Conservation (phyloP, 176 grass and related monocot genomes). For the Stipa capillata region DNA sequence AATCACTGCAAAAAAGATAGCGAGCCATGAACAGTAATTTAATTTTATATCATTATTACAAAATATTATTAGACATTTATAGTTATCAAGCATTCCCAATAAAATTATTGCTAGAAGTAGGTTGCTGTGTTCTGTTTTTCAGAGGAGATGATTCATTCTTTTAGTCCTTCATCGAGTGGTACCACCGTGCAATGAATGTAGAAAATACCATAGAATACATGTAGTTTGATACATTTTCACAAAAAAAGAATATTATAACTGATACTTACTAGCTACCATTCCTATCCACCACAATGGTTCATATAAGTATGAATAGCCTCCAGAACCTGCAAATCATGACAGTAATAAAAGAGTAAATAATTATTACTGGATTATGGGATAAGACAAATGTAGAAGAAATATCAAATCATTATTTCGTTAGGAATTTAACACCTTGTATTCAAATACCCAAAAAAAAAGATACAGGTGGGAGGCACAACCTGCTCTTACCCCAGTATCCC, state of each 20-base stretch:
- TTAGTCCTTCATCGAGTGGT: not conserved
- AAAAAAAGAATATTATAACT: not conserved
- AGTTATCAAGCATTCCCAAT: no score
- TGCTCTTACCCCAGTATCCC: constrained; percentile 60
- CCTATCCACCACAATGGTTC: constrained; percentile 87
- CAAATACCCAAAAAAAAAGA: not conserved
- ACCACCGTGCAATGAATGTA: not conserved
- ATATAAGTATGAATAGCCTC: constrained; percentile 76
- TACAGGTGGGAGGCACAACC: constrained; percentile 36
- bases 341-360: not conserved
- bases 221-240: not conserved
- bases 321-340: constrained; percentile 40
- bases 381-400: not conserved
- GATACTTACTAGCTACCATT: constrained; percentile 83
- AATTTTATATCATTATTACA: not conserved
- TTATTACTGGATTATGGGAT: not conserved
- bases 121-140: not conserved
- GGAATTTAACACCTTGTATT: not conserved
- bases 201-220: not conserved
- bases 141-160: not conserved
- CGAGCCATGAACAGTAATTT: not conserved
- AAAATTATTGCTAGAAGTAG: not conserved
- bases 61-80: not conserved
- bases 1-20: constrained; percentile 56
- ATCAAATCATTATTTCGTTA: not conserved